Evolutionary conservation across 169 alveolate genomes (phyloP), one percentile per base, ranked within the genome.

Genomic region (Plasmodium billcollinsi): DNA sequence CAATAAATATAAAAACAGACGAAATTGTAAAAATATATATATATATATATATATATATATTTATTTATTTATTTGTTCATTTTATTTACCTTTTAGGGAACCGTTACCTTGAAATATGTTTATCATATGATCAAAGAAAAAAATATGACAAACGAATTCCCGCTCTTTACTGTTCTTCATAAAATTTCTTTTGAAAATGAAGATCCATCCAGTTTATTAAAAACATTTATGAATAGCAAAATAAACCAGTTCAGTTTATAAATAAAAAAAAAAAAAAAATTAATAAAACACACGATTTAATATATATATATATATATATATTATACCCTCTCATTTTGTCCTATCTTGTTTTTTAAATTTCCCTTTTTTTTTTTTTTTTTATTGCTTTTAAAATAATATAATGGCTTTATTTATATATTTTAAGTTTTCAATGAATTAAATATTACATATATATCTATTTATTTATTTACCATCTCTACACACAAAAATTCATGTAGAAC

Each of bases 181-280:
- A 66, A 49, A 54, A 80, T 80, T 54, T 80, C 90, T n/a, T 80
- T 65, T 65, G 90, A 80, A 45, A 62, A 80, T 66, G 80, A 54
- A 70, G 80, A 80, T 5, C 90, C 90, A n/a, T n/a, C 29, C 5
- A 59, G 14, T 39, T 49, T 80, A 63, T 14, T 80, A 72, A 80
- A 80, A 56, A 69, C 78, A 33, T 80, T 80, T 67, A 67, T 80
- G 90, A 66, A 52, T 45, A 3, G 24, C 29, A 33, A 26, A 45
- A 61, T 80, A 1, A 20, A 59, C 8, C 63, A 63, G 6, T 45
- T 80, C 52, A 9, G 56, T 24, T 33, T 24, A 11, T 80, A 67
- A 59, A 20, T 29, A 14, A 80, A 18, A 61, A 50, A 50, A 45
- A 56, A 9, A 63, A 24, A 2, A 63, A 21, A 24, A 63, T 24